Evolutionary conservation across 2,329 filamentous ascomycete genomes (phyloP), one percentile per base, ranked within the genome.

Genomic region (Leptoxyphium fumago): DNA sequence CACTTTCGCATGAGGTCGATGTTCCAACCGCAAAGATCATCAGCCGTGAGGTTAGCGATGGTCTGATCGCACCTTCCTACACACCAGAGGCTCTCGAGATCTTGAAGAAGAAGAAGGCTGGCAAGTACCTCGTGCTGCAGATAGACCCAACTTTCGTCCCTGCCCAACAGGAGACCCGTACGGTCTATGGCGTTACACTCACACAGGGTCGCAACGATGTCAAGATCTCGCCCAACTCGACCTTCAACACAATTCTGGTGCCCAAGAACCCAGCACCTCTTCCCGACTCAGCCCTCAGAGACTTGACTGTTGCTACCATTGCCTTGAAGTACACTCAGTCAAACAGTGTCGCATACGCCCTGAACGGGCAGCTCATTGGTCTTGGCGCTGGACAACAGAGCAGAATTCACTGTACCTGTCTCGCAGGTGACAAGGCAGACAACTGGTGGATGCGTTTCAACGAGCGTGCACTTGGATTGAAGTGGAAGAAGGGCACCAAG

Each of bases 371-470:
- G 67, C 76, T 96, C 56, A 75, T 98, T 55, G 91, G 91, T 52
- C 79, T 98, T 45, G 91, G 91, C 52, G 91, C 91, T 44, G 91
- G 91, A 48, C 91, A 98, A 67, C 91, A 98, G 70, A 94, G 85
- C 49, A 83, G 91, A 55, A 98, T 98, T 56, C 91, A 98, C 75
- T 98, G 91, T 77, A 98, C 91, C 38, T 82, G 91, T 52, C 78
- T 98, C 42, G 91, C 91, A 10, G 91, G 91, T 48, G 89, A 96
- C 72, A 98, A 98, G 74, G 86, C 88, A 41, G 91, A 98, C 67
- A 95, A 94, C 74, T 96, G 89, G 89, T 98, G 89, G 91, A 83
- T 98, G 74, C 84, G 91, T 58, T 96, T 96, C 78, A 84, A 95
- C 71, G 81, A 85, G 55, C 82, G 85, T 43, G 84, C 91, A 10